Base-by-base conservation (phyloP, 768 basidiomycete genomes). In the Serpula lacrymans region DNA sequence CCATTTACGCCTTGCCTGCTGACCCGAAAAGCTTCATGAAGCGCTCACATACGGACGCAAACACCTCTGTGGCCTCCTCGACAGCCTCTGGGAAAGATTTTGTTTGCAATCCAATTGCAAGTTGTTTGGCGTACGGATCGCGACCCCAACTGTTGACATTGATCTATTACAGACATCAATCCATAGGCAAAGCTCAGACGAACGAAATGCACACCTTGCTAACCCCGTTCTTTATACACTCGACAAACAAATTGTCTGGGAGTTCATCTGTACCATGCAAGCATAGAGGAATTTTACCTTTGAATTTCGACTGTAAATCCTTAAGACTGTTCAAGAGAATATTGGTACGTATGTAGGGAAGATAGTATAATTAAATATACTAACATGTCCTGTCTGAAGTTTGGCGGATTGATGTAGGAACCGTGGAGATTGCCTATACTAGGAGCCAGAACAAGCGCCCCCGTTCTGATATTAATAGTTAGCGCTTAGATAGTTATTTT, bases 351-450 rank as follows among this genome's bases (percentile, higher is more conserved):
- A 14, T 16, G n/a, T 18, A 21, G 21, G 18, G n/a, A 42, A 24
- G 14, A 21, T 35, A 22, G 13, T 18, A 4, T 1, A 14, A 10
- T 17, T n/a, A 34, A 6, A 26, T 7, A 35, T 6, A 49, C 61
- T 7, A 27, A 69, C 71, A 73, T 74, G 22, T 69, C 62, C 37
- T 68, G 67, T 9, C 62, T 62, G 50, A 73, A 71, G 46, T 71
- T 68, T 6, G 71, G 71, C 14, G 70, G 67, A 27, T 64, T 67
- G 41, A 72, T 45, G 42, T 72, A 74, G 17, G 62, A 63, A 9
- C 71, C 71, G 39, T 73, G 72, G 3, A 73, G 52, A 39, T 74
- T 74, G 3, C 72, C 71, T 34, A 73, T 72, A 41, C 70, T 71
- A 3, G 72, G 71, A 9, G 71, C 71, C 18, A 73, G 57, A 28